A percentile compares a stretch with the other conserved stretches of the same genome.
phyloP scores from a whole-genome alignment of 2,329 filamentous ascomycete species.

The Epichloe coenophiala region DNA sequence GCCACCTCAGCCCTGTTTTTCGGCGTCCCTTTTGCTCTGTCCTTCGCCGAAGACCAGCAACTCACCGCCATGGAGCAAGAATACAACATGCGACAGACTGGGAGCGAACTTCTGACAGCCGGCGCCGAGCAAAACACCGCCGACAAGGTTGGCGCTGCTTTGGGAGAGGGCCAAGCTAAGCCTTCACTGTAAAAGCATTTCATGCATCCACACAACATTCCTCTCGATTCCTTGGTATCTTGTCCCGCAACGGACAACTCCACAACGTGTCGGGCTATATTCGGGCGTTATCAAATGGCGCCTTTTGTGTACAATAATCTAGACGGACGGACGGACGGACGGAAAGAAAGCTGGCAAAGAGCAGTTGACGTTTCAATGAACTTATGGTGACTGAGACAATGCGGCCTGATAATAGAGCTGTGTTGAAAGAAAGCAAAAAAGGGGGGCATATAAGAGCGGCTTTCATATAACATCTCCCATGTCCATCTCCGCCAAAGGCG shows the following conservation, averaged over 20 bases:
- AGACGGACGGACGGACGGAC: not conserved
- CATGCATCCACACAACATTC: not conserved
- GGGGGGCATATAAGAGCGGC: slow-evolving; percentile 12
- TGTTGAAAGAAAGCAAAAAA: slow-evolving; percentile 6
- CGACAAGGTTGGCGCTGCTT: slow-evolving; percentile 33
- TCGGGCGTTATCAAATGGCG: not conserved
- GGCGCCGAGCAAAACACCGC: slow-evolving; percentile 31
- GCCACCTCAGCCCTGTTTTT: slow-evolving; percentile 80
- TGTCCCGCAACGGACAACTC: not conserved
- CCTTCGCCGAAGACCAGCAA: slow-evolving; percentile 92
- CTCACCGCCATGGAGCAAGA: slow-evolving; percentile 96
- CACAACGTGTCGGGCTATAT: not conserved
- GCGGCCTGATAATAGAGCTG: not conserved
- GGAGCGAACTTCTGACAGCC: slow-evolving; percentile 54
- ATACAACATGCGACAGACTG: slow-evolving; percentile 88
- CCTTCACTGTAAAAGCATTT: slow-evolving; percentile 31
- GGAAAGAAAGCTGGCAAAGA: not conserved
- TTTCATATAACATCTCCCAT: slow-evolving; percentile 8
- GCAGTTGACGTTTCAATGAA: not conserved
- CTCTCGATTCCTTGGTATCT: not conserved
- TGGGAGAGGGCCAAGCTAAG: slow-evolving; percentile 33
- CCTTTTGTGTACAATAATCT: slow-evolving; percentile 5
- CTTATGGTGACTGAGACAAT: not conserved
- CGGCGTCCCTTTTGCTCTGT: slow-evolving; percentile 85
- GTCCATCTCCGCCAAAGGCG: slow-evolving; percentile 17